Percentiles rank a stretch among this genome's conserved stretches.
Conservation (phyloP, 2,329 filamentous ascomycete species). For the Fusarium dimerum region DNA sequence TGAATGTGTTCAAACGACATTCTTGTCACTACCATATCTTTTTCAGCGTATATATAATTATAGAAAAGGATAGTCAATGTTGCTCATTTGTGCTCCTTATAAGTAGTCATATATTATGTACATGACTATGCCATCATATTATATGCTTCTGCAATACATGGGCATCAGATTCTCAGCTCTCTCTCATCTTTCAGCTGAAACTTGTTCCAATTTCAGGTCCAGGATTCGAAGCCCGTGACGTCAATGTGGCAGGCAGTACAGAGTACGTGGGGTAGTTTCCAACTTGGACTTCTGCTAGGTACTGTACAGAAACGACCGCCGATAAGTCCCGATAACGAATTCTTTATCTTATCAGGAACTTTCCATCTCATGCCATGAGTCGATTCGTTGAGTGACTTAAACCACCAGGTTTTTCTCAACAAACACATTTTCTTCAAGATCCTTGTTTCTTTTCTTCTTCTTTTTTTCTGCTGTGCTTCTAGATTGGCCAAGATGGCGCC, state of each 20-base stretch:
- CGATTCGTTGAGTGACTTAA: slow-evolving; percentile 6
- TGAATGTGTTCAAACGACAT: too few species aligned
- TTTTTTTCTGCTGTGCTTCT: not conserved
- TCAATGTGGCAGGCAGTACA: not conserved
- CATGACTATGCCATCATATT: too few species aligned
- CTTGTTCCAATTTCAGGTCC: not conserved
- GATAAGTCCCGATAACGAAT: slow-evolving; percentile 26
- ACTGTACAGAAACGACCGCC: slow-evolving; percentile 15
- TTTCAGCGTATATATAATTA: too few species aligned
- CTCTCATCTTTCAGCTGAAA: not conserved
- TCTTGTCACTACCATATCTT: too few species aligned
- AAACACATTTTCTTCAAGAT: too few species aligned
- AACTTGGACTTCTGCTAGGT: too few species aligned
- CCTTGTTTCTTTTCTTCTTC: not conserved
- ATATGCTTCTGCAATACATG: too few species aligned
- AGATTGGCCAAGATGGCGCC: slow-evolving; percentile 54
- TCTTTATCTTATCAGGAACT: slow-evolving; percentile 25
- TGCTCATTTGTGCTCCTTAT: too few species aligned
- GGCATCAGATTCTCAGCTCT: too few species aligned
- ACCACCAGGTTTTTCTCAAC: slow-evolving; percentile 17
- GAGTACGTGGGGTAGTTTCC: slow-evolving; percentile 22
- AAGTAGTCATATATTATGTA: too few species aligned
- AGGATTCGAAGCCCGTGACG: not conserved
- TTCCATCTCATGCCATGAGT: slow-evolving; percentile 24
- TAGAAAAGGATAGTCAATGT: too few species aligned